Base-by-base conservation (phyloP, 1,284 basidiomycete species). In the Rhodotorula sp. region DNA sequence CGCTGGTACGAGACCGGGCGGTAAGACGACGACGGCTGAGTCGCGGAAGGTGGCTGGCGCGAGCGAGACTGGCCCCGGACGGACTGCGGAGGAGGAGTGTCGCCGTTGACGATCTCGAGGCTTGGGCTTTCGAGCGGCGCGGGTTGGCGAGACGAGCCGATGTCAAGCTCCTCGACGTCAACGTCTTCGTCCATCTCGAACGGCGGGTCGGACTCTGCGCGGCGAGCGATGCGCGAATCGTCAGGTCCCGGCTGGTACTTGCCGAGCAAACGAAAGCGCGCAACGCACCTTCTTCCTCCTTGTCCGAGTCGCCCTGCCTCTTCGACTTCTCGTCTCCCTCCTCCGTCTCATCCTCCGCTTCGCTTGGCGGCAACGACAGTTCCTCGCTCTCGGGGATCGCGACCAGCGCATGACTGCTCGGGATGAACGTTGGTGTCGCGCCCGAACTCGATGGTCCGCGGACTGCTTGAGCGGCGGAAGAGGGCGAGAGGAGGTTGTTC, bases 101-200 rank as follows among this genome's bases (percentile, higher is more conserved):
- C 47, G 11, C 30, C 50, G 18, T 62, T 28, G 28, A 30, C 28
- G 20, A 56, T 24, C 28, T 65, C 55, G 40, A 54, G n/a, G 16
- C 28, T 61, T 22, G 44, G 52, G 20, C 64, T 54, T 2, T 47
- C 28, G 47, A 64, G 54, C 15, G 47, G 47, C 11, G 53, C 46
- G 8, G 16, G 11, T 13, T 15, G 48, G 4, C 16, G 37, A 7
- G 54, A 20, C n/a, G 37, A 48, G 54, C 53, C 28, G 26, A 55
- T 30, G 22, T 47, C 44, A 24, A 59, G 37, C 31, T 53, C 40
- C 8, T 58, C 67, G 24, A 50, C 37, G 47, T 71, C 74, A 24
- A 75, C 68, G 62, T 76, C 75, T 54, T 77, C 76, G 67, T 77
- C 76, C 75, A 77, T 72, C 34, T 76, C 75, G 65, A 77, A 77